Base-by-base conservation (phyloP, 2,329 filamentous ascomycete species). In the Sclerotiophoma versabilis region DNA sequence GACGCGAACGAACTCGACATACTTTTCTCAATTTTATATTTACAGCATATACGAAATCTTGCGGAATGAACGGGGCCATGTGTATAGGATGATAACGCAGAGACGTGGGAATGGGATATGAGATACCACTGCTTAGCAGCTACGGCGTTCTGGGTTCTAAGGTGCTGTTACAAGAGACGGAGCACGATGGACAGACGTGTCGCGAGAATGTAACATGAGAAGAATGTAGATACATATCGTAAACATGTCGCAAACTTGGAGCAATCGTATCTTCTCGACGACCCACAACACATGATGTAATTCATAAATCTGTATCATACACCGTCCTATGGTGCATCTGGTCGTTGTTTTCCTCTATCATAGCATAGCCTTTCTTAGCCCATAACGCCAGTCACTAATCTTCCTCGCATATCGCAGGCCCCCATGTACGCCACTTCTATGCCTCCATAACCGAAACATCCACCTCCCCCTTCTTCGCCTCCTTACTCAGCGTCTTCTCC, bases 121-220 rank as follows among this genome's bases (percentile, higher is more conserved):
- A 49, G 45, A 54, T 54, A 54, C 51, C 51, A 54, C 45, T 54
- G 51, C 39, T 44, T 54, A 41, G 51, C 46, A 41, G 51, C 27
- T n/a, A 45, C 29, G 51, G 51, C 51, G 51, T 54, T 54, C 33
- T 14, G 46, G 30, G 1, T 33, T 46, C 15, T 7, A n/a, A 10
- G 5, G 17, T 29, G 12, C 19, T 29, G 10, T 3, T 17, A 39
- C 14, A 20, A 14, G 34, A 39, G n/a, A 30, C 17, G 5, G 42
- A 22, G 34, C 33, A 47, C 15, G 36, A 25, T 15, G 14, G 3
- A 17, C 4, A n/a, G n/a, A n/a, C n/a, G n/a, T n/a, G n/a, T n/a
- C n/a, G n/a, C n/a, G n/a, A n/a, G n/a, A n/a, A n/a, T n/a, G n/a
- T n/a, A n/a, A n/a, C n/a, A n/a, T n/a, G n/a, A n/a, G n/a, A n/a